A percentile compares a stretch with the other conserved stretches of the same genome.
These are phyloP conservation scores for Ramalina peruviana DNA, from an alignment of 495 filamentous ascomycete genomes.

Conservation along the genomic window DNA sequence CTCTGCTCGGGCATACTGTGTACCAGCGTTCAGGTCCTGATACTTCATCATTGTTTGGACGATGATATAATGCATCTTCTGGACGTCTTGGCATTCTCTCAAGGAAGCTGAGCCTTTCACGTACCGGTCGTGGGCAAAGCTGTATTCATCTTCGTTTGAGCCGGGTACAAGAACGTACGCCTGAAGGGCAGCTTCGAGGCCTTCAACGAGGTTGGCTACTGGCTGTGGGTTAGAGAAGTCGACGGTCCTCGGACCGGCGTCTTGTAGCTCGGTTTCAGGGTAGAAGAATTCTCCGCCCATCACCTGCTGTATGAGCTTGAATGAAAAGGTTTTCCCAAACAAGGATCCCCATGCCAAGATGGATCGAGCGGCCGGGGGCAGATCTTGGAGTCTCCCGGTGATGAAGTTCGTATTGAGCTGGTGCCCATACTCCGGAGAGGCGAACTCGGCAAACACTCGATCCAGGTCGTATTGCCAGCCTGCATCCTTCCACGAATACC, in stretches of 20 bases:
- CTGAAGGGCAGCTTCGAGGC: slow-evolving; percentile 64
- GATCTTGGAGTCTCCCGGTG: slow-evolving; percentile 56
- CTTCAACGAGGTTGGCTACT: slow-evolving; percentile 46
- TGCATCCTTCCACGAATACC: slow-evolving; percentile 70
- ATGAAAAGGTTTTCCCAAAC: slow-evolving; percentile 66
- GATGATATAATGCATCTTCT: slow-evolving; percentile 80
- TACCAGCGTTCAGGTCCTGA: slow-evolving; percentile 38
- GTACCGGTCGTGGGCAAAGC: slow-evolving; percentile 75
- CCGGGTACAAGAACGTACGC: slow-evolving; percentile 62
- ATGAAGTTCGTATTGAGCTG: slow-evolving; percentile 72
- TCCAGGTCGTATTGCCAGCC: slow-evolving; percentile 78
- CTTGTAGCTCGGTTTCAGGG: slow-evolving; percentile 28
- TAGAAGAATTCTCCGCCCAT: slow-evolving; percentile 54
- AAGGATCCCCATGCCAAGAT: slow-evolving; percentile 80
- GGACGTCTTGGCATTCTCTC: slow-evolving; percentile 47
- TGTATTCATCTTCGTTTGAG: slow-evolving; percentile 63
- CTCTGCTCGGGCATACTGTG: slow-evolving; percentile 50
- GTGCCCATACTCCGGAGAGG: slow-evolving; percentile 58
- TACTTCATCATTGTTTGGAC: slow-evolving; percentile 65
- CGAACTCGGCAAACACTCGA: slow-evolving; percentile 67
- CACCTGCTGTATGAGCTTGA: slow-evolving; percentile 62
- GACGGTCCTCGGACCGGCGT: slow-evolving; percentile 22
- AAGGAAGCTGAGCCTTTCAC: slow-evolving; percentile 58
- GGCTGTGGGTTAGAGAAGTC: slow-evolving; percentile 17
- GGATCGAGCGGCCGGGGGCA: slow-evolving; percentile 54